Conservation (phyloP, 169 alveolate genomes). For the Eimeria maxima region DNA sequence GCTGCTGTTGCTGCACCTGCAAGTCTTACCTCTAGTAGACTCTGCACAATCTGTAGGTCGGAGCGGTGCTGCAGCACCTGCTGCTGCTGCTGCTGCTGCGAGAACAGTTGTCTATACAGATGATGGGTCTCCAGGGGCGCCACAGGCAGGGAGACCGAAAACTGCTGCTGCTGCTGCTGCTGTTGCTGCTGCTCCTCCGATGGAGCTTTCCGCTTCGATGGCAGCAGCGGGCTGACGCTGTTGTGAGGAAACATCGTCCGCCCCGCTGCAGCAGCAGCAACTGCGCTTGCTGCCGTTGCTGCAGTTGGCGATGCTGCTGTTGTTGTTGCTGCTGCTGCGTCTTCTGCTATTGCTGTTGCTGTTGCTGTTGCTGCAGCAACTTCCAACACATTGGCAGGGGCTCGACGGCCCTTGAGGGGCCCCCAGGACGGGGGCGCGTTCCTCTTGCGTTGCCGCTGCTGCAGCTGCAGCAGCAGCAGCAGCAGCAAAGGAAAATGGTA, state of each 20-base stretch:
- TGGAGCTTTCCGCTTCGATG: slow-evolving; percentile 5
- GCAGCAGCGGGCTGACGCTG: slow-evolving; percentile 7
- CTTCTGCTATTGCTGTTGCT: background rate
- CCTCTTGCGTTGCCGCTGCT: background rate
- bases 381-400: background rate
- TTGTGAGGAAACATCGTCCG: background rate
- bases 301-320: background rate
- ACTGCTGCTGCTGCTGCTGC: slow-evolving; percentile 63
- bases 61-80: slow-evolving; percentile 3
- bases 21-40: background rate
- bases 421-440: slow-evolving; percentile 21
- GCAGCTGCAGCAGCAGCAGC: slow-evolving; percentile 32
- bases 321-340: background rate
- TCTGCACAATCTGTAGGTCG: slow-evolving; percentile 19
- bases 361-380: background rate
- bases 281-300: background rate
- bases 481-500: background rate
- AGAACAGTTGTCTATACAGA: slow-evolving; percentile 2
- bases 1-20: slow-evolving; percentile 3
- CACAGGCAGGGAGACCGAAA: background rate
- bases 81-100: slow-evolving; percentile 50
- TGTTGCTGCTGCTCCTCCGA: slow-evolving; percentile 42
- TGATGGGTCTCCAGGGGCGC: slow-evolving; percentile 33
- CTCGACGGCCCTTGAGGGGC: slow-evolving; percentile 2
- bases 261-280: background rate